Conservation (phyloP, 2,329 filamentous ascomycete species). For the Basipetospora chlamydospora region DNA sequence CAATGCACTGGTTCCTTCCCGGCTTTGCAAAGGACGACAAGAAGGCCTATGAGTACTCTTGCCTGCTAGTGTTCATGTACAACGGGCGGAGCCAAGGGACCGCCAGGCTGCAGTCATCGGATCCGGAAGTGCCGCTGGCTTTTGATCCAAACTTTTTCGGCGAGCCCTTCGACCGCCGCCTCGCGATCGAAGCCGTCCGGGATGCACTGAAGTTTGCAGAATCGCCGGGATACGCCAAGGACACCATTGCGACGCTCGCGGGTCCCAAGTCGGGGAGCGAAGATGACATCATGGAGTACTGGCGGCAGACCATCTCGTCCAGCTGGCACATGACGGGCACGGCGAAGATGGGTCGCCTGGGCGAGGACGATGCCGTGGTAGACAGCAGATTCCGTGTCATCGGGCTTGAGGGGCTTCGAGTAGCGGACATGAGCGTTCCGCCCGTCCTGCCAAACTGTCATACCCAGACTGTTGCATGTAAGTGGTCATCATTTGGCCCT, state of each 20-base stretch:
- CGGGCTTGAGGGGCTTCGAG: slow-evolving; percentile 17
- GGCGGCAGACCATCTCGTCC: slow-evolving; percentile 25
- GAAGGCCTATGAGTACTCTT: slow-evolving; percentile 24
- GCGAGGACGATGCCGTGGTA: slow-evolving; percentile 22
- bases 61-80: slow-evolving; percentile 30
- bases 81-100: slow-evolving; percentile 38
- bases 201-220: slow-evolving; percentile 25
- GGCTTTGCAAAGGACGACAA: slow-evolving; percentile 15
- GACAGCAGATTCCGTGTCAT: slow-evolving; percentile 19
- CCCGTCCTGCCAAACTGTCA: slow-evolving; percentile 16
- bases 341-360: slow-evolving; percentile 36
- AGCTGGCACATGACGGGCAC: slow-evolving; percentile 44
- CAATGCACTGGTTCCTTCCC: slow-evolving; percentile 26
- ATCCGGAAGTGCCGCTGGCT: slow-evolving; percentile 32
- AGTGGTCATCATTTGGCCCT: slow-evolving; percentile 30
- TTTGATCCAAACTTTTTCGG: slow-evolving; percentile 38
- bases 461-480: slow-evolving; percentile 28
- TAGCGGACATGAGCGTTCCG: slow-evolving; percentile 15
- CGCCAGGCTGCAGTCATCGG: slow-evolving; percentile 34
- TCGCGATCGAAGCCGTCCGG: slow-evolving; percentile 32
- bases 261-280: slow-evolving; percentile 33
- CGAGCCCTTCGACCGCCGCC: slow-evolving; percentile 38
- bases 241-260: slow-evolving; percentile 24
- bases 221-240: slow-evolving; percentile 27
- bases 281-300: slow-evolving; percentile 34